These are phyloP conservation scores for Aspergillus sp. DNA, from an alignment of 2,329 filamentous ascomycete genomes.

Conservation along the genomic window DNA sequence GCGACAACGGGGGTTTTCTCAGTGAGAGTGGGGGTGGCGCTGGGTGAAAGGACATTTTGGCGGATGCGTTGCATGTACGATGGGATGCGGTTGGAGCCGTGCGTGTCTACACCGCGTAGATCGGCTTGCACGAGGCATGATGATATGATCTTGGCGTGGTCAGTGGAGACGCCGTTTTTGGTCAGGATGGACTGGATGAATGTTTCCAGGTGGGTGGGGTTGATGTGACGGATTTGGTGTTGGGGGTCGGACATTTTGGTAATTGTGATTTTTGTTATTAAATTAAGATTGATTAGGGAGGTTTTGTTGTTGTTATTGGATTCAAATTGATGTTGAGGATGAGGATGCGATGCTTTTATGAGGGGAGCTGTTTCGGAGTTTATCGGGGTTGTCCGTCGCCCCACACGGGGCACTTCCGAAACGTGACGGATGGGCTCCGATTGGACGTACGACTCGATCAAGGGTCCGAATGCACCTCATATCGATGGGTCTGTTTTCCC, in stretches of 20 bases:
- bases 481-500: too few species aligned
- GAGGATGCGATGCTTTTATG: background rate
- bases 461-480: too few species aligned
- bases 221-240: slow-evolving; percentile 21
- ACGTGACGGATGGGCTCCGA: background rate
- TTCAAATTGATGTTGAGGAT: background rate
- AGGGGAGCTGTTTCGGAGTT: background rate
- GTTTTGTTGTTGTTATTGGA: background rate
- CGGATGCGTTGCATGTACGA: slow-evolving; percentile 75
- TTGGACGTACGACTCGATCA: background rate
- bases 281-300: background rate
- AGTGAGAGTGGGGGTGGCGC: slow-evolving; percentile 59
- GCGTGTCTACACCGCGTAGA: slow-evolving; percentile 76
- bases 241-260: slow-evolving; percentile 10
- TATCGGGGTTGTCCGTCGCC: background rate
- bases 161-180: slow-evolving; percentile 57
- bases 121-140: slow-evolving; percentile 72
- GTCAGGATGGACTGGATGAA: slow-evolving; percentile 33
- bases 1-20: slow-evolving; percentile 71
- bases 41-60: slow-evolving; percentile 66
- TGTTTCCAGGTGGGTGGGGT: slow-evolving; percentile 19
- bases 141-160: slow-evolving; percentile 66
- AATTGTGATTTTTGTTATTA: background rate
- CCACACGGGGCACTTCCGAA: background rate
- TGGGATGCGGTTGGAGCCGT: slow-evolving; percentile 75